Percentiles rank a stretch among this genome's conserved stretches.
Conservation (phyloP, 2,329 filamentous ascomycete species). For the Xylariaceae sp. region DNA sequence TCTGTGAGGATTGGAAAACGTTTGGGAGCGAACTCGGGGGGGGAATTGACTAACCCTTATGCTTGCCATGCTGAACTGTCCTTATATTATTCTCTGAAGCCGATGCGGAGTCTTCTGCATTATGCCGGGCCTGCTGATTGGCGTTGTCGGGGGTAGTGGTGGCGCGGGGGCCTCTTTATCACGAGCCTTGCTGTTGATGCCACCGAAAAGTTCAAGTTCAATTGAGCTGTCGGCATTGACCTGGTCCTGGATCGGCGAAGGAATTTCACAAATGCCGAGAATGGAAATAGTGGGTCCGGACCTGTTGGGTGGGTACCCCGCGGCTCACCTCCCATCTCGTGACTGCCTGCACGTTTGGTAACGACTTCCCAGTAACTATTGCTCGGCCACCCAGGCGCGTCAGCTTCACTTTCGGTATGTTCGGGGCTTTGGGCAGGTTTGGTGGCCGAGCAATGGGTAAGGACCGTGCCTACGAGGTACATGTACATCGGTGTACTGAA, state of each 20-base stretch:
- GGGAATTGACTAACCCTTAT: constrained; percentile 24
- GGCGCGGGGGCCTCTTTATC: constrained; percentile 7
- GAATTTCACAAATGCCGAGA: constrained; percentile 30
- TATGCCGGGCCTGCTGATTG: background rate
- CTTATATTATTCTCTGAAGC: constrained; percentile 1
- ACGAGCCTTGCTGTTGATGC: constrained; percentile 7
- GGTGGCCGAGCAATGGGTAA: no score
- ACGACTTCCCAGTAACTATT: no score
- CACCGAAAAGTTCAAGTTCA: constrained; percentile 29
- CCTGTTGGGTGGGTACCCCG: background rate
- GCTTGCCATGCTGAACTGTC: constrained; percentile 23
- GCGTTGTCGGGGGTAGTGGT: background rate
- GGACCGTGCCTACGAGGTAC: no score
- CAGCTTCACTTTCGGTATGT: no score
- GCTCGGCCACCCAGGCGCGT: no score
- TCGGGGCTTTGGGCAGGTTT: no score
- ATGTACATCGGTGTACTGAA: no score
- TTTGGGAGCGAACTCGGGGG: background rate
- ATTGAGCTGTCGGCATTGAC: constrained; percentile 11
- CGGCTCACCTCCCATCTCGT: no score
- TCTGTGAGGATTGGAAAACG: no score
- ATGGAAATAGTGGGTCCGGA: background rate
- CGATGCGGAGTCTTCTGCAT: constrained; percentile 2
- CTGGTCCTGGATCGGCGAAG: constrained; percentile 27
- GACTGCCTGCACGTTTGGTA: no score